Evolutionary conservation across 2,329 filamentous ascomycete genomes (phyloP), one percentile per base, ranked within the genome.

Genomic region (Tympanopsis confertula): DNA sequence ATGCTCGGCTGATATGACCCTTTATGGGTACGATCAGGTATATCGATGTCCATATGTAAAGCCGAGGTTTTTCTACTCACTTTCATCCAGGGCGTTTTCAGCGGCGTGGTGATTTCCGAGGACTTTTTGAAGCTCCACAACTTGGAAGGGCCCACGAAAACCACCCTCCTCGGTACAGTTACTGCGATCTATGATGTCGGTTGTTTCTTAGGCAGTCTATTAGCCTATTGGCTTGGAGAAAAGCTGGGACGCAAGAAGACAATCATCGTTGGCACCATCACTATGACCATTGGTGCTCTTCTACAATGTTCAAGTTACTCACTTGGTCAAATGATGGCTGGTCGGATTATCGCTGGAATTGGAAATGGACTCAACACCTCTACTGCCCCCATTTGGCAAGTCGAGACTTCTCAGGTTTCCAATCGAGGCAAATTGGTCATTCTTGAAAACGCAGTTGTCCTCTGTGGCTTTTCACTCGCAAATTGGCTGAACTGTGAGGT

Each of bases 141-240:
- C 38, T 58, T 72, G 2, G 53, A 50, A 20, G 61, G 62, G 3
- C 55, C 55, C 20, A 50, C 45, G 22, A 51, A 45, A 40, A 59
- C 51, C 44, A 61, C 53, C 26, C 5, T 52, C 38, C 44, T 62
- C 44, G 49, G 56, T n/a, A 71, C 68, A 0, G 66, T 74, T 10
- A 71, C 68, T 1, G 70, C 71, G 2, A 67, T 74, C 38, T 75
- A 76, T 49, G 69, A 76, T 43, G 59, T 78, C 20, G 72, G 72
- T 5, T 77, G 72, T 48, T 76, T 78, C 50, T 54, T 76, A 32
- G 74, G 74, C 13, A 52, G 56, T 19, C 42, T 59, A 10, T 44
- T 47, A 10, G 51, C 51, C n/a, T 48, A 56, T 19, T 47, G 48
- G 35, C 41, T 58, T 38, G 56, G 57, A 20, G 56, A 60, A 39